phyloP scores from a whole-genome alignment of 116 monocot species.

The Phalaenopsis hybrid region DNA sequence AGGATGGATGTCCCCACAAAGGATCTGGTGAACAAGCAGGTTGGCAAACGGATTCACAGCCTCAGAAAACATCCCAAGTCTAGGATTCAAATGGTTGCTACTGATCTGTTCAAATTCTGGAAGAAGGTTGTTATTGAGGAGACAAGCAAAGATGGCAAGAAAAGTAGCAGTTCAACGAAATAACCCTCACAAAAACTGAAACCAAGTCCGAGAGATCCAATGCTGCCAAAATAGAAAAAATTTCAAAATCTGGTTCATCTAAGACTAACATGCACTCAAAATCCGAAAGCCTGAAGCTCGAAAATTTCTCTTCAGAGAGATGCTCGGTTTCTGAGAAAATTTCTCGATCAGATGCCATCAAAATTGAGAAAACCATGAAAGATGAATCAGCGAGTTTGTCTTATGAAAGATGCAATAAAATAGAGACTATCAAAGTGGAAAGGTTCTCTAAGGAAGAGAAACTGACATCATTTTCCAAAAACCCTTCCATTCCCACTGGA shows the following conservation, averaged over 20 bases:
- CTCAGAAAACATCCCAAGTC: constrained; percentile 40
- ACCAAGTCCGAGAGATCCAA: constrained; percentile 7
- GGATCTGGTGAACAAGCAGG: constrained; percentile 12
- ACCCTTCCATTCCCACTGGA: constrained; percentile 6
- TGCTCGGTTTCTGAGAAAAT: constrained; percentile 1
- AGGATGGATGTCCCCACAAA: too few species aligned
- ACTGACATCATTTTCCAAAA: neutral
- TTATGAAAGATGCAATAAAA: neutral
- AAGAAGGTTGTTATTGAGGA: constrained; percentile 51
- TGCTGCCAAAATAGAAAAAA: constrained; percentile 14
- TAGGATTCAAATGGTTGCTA: constrained; percentile 32
- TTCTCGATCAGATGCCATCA: neutral
- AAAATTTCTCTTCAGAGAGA: constrained; percentile 5
- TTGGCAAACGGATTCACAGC: constrained; percentile 40
- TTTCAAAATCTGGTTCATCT: neutral
- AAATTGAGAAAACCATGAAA: constrained; percentile 13
- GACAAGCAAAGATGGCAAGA: constrained; percentile 27
- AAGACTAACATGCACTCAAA: constrained; percentile 5
- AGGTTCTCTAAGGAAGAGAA: neutral
- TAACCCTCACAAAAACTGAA: neutral
- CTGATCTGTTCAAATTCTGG: constrained; percentile 38
- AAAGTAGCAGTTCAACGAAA: constrained; percentile 14
- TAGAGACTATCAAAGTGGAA: neutral
- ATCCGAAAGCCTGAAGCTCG: constrained; percentile 16
- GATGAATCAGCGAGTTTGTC: constrained; percentile 7